Conservation (phyloP, 2,329 filamentous ascomycete species). For the Monilinia vaccinii-corymbosi region DNA sequence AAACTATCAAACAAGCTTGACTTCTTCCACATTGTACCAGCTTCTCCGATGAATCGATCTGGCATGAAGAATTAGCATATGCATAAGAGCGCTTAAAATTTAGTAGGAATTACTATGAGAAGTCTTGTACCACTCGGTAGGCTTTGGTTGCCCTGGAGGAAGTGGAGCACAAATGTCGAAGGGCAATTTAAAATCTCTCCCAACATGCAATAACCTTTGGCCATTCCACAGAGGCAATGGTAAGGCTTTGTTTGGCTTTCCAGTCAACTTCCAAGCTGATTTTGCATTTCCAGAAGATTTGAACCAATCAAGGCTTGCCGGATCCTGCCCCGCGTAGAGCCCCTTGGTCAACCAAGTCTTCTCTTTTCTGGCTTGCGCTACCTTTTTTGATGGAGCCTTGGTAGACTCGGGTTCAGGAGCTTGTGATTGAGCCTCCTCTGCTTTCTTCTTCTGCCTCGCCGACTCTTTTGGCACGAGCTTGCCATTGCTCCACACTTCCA, state of each 20-base stretch:
- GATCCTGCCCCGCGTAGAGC: slow-evolving; percentile 74
- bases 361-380: slow-evolving; percentile 22
- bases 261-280: slow-evolving; percentile 32
- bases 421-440: slow-evolving; percentile 24
- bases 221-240: slow-evolving; percentile 75
- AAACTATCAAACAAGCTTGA: slow-evolving; percentile 65
- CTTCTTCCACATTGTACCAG: slow-evolving; percentile 72
- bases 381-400: slow-evolving; percentile 9
- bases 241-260: slow-evolving; percentile 47
- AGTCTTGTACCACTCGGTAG: slow-evolving; percentile 85
- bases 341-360: slow-evolving; percentile 64
- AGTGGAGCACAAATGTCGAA: slow-evolving; percentile 85
- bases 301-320: slow-evolving; percentile 20
- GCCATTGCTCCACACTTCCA: slow-evolving; percentile 56
- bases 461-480: slow-evolving; percentile 43
- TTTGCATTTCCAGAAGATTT: slow-evolving; percentile 13
- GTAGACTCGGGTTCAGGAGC: not conserved
- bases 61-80: slow-evolving; percentile 16
- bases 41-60: slow-evolving; percentile 89
- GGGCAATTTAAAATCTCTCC: slow-evolving; percentile 79
- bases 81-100: not conserved
- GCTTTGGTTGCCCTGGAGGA: slow-evolving; percentile 77
- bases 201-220: slow-evolving; percentile 58
- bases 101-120: slow-evolving; percentile 63
- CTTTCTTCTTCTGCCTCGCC: slow-evolving; percentile 30